Evolutionary conservation across 208 protist genomes (phyloP).

Genomic region (Trypanosoma congolense): DNA sequence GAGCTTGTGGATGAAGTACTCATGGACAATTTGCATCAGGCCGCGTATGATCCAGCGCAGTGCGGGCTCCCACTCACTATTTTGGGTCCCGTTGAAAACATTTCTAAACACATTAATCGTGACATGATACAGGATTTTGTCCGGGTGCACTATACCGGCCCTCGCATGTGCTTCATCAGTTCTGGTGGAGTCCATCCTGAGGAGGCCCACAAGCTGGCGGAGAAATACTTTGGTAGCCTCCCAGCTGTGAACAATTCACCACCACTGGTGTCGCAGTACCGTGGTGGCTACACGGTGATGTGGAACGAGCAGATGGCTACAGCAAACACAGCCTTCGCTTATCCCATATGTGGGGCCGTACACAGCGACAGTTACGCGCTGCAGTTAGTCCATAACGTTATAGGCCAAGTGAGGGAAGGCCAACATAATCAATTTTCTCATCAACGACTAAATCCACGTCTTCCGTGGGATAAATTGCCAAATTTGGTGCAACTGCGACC

Average conservation of each 20-base stretch:
- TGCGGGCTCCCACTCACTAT: slow-evolving; percentile 95
- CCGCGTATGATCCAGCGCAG: slow-evolving; percentile 89
- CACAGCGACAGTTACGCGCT: slow-evolving; percentile 91
- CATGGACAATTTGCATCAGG: slow-evolving; percentile 96
- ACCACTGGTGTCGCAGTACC: slow-evolving; percentile 46
- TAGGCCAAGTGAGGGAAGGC: slow-evolving; percentile 90
- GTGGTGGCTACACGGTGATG: slow-evolving; percentile 63
- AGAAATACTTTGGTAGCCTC: slow-evolving; percentile 87
- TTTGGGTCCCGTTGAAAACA: slow-evolving; percentile 97
- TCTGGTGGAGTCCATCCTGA: slow-evolving; percentile 95
- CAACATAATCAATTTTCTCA: slow-evolving; percentile 64
- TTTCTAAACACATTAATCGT: slow-evolving; percentile 84
- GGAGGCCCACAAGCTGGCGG: slow-evolving; percentile 85
- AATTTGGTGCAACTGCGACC: slow-evolving; percentile 75
- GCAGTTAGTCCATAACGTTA: slow-evolving; percentile 91
- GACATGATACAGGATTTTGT: slow-evolving; percentile 92
- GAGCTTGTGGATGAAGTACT: slow-evolving; percentile 93
- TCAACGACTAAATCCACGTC: slow-evolving; percentile 62
- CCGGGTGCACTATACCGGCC: slow-evolving; percentile 94
- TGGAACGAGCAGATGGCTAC: slow-evolving; percentile 79
- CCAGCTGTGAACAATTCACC: slow-evolving; percentile 61
- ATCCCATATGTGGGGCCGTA: slow-evolving; percentile 78
- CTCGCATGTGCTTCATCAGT: slow-evolving; percentile 95
- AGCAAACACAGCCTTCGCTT: slow-evolving; percentile 77
- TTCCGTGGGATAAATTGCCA: slow-evolving; percentile 59